These are phyloP conservation scores for Salinomyces thailandicus DNA, from an alignment of 2,329 filamentous ascomycete species.

Conservation along the genomic window DNA sequence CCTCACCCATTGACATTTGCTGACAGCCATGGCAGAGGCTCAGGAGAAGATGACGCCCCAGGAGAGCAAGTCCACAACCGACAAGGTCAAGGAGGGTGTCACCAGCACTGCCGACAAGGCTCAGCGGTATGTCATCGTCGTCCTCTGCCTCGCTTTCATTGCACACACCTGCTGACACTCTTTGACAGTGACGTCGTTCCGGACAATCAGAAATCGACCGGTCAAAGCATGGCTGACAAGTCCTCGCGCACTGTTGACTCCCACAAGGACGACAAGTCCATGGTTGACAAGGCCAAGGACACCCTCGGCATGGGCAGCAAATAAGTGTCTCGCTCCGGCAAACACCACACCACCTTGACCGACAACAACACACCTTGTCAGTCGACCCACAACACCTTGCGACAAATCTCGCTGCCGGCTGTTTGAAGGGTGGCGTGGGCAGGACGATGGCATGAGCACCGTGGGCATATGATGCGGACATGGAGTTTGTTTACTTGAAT, in stretches of 20 bases:
- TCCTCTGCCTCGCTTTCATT: background rate
- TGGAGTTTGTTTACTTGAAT: background rate
- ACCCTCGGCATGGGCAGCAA: slow-evolving; percentile 36
- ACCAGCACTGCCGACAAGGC: slow-evolving; percentile 48
- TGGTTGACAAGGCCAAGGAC: slow-evolving; percentile 40
- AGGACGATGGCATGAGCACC: background rate
- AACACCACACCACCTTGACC: background rate
- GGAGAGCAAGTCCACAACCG: slow-evolving; percentile 49
- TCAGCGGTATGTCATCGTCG: slow-evolving; percentile 32
- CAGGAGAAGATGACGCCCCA: slow-evolving; percentile 49
- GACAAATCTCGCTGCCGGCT: background rate
- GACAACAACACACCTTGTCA: background rate
- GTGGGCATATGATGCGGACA: background rate
- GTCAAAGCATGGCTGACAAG: slow-evolving; percentile 44
- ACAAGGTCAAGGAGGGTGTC: slow-evolving; percentile 47
- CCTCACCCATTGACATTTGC: slow-evolving; percentile 4
- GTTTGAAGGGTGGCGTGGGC: background rate
- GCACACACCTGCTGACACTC: slow-evolving; percentile 13
- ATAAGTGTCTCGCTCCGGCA: slow-evolving; percentile 28
- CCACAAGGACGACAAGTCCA: slow-evolving; percentile 30
- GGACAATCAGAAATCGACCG: slow-evolving; percentile 45
- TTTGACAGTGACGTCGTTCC: slow-evolving; percentile 34
- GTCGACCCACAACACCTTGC: background rate
- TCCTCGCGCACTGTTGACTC: slow-evolving; percentile 36
- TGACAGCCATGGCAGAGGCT: slow-evolving; percentile 35